phyloP scores from a whole-genome alignment of 106 monocot genomes.

The Acorus gramineus region DNA sequence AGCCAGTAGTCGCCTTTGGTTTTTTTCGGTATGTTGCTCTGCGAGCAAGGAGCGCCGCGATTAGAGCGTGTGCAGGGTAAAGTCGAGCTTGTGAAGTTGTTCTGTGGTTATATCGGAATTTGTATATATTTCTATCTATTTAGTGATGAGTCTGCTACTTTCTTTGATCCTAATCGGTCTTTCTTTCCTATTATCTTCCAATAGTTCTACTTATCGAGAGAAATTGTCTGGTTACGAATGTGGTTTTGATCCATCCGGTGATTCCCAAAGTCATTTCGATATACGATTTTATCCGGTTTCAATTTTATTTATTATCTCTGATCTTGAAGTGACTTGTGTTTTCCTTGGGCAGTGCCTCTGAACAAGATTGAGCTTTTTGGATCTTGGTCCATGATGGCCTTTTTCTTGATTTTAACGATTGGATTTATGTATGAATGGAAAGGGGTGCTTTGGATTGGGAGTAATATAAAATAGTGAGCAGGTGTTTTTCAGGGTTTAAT shows the following conservation, averaged over 20 bases:
- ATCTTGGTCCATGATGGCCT: slow-evolving; percentile 7
- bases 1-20: not conserved
- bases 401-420: slow-evolving; percentile 14
- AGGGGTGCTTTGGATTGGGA: slow-evolving; percentile 4
- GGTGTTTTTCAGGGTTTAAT: slow-evolving; percentile 2
- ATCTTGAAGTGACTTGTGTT: slow-evolving; percentile 1
- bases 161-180: slow-evolving; percentile 13
- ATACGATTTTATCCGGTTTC: slow-evolving; percentile 5
- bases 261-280: slow-evolving; percentile 1
- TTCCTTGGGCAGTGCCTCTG: not conserved
- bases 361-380: slow-evolving; percentile 5
- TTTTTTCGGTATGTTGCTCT: not conserved
- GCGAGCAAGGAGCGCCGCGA: not conserved
- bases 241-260: slow-evolving; percentile 1
- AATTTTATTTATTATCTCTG: slow-evolving; percentile 2
- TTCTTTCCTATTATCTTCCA: slow-evolving; percentile 15
- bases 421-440: slow-evolving; percentile 16
- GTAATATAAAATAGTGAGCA: not conserved
- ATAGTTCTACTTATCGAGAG: slow-evolving; percentile 10
- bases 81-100: not conserved
- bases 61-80: not conserved
- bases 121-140: slow-evolving; percentile 12
- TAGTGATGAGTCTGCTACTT: slow-evolving; percentile 3
- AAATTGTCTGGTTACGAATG: slow-evolving; percentile 5
- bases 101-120: slow-evolving; percentile 1